Conservation (phyloP, 108 stramenopile species). For the Pseudonitzschia multiseries region DNA sequence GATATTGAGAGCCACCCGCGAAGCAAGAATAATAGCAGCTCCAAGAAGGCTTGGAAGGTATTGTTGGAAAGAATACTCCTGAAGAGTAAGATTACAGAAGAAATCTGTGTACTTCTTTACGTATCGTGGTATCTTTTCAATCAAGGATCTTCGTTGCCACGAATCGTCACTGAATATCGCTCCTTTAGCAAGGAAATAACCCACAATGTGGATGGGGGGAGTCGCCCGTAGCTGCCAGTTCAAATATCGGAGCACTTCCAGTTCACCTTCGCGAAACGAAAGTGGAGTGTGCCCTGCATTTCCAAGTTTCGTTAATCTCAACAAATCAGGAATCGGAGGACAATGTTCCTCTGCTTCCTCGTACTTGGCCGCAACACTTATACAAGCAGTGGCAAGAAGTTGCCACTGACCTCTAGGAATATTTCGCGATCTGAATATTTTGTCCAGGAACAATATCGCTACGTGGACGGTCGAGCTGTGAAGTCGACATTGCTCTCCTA, state of each 20-base stretch:
- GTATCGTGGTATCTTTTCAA: constrained; percentile 91
- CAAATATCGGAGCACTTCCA: constrained; percentile 72
- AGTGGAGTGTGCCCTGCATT: constrained; percentile 72
- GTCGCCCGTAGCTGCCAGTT: constrained; percentile 83
- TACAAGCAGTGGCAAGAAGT: constrained; percentile 89
- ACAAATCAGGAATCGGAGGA: constrained; percentile 82
- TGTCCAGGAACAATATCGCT: constrained; percentile 82
- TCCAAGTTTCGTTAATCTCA: constrained; percentile 77
- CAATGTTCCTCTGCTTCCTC: constrained; percentile 92
- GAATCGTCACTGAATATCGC: constrained; percentile 72
- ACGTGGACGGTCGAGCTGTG: constrained; percentile 86
- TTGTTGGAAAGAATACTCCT: constrained; percentile 90
- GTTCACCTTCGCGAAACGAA: constrained; percentile 85
- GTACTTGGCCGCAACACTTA: constrained; percentile 88
- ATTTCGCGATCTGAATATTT: constrained; percentile 72
- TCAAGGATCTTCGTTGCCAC: constrained; percentile 81
- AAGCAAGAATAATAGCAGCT: constrained; percentile 81
- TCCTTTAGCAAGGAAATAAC: constrained; percentile 83
- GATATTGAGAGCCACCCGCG: constrained; percentile 79
- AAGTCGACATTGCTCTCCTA: constrained; percentile 81
- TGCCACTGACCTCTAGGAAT: constrained; percentile 85
- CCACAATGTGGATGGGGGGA: constrained; percentile 77
- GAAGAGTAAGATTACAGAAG: constrained; percentile 91
- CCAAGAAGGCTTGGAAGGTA: constrained; percentile 84
- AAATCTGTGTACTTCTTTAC: constrained; percentile 93